Evolutionary conservation across 257 asterid species (phyloP).

Genomic region (Nicotiana obtusifolia): DNA sequence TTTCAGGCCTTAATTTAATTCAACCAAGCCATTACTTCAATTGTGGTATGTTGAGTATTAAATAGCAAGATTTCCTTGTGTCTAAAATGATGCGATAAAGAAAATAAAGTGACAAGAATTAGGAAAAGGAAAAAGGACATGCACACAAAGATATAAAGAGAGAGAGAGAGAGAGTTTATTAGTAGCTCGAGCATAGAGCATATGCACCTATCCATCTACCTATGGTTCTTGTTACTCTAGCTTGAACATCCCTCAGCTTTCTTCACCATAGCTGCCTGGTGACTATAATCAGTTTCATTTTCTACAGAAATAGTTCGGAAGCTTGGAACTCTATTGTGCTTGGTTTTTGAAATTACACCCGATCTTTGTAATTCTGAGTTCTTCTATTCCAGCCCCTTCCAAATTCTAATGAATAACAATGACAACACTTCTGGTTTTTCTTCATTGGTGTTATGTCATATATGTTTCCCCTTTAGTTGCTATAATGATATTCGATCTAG

Average conservation of each 20-base stretch:
- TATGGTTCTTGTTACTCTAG: constrained; percentile 1
- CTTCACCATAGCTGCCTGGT: background rate
- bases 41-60: background rate
- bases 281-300: background rate
- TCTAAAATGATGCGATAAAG: background rate
- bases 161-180: background rate
- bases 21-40: background rate
- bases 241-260: background rate
- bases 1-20: background rate
- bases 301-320: background rate
- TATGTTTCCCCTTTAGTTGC: background rate
- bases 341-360: background rate
- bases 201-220: background rate
- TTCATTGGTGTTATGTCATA: background rate
- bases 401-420: background rate
- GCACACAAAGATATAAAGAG: background rate
- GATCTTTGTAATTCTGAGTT: background rate
- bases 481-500: background rate
- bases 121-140: background rate
- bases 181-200: background rate
- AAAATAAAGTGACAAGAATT: background rate
- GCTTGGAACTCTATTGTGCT: background rate
- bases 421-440: background rate
- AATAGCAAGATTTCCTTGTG: background rate
- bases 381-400: background rate